Base-by-base conservation (phyloP, 768 basidiomycete species). In the Mycena filopes region DNA sequence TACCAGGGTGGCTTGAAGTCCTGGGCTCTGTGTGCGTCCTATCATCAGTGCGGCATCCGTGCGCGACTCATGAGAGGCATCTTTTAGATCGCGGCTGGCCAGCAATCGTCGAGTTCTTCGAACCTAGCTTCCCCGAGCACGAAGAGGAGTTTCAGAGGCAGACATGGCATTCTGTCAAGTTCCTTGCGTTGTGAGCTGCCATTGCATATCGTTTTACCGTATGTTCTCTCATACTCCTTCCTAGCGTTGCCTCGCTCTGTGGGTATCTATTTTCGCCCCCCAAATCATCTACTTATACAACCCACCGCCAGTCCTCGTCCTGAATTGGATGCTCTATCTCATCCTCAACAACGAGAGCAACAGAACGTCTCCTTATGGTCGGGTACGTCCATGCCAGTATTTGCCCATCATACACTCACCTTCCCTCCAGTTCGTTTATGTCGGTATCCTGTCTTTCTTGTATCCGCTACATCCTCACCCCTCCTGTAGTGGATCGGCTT, bases 261-360 rank as follows among this genome's bases (percentile, higher is more conserved):
- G 41, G 15, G 67, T 23, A 5, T 25, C 33, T 33, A n/a, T 33
- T 12, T 33, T 12, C 33, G 33, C 12, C 41, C 18, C 12, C 12
- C 21, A 13, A 31, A 26, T 26, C 28, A n/a, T 5, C 9, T 13
- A 16, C n/a, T 28, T 26, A 0, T 12, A 26, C 12, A 26, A 8
- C 18, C 13, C 10, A 23, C 9, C 15, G 6, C 13, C 36, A 69
- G 68, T 62, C 57, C 66, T 76, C 55, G 43, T 74, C 18, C 25
- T 76, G 45, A 76, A 78, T 59, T 79, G 77, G 77, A 68, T 77
- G 11, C 60, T 75, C 41, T 71, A 70, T 46, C 66, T 70, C 51
- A 61, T 59, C 31, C 65, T 71, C 11, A 68, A 71, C 50, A 60
- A 66, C 36, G 46, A 55, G 21, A 66, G 65, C 43, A 70, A 66